Evolutionary conservation across 331 rosid species (phyloP).

Genomic region (Erythrophleum ivorense): DNA sequence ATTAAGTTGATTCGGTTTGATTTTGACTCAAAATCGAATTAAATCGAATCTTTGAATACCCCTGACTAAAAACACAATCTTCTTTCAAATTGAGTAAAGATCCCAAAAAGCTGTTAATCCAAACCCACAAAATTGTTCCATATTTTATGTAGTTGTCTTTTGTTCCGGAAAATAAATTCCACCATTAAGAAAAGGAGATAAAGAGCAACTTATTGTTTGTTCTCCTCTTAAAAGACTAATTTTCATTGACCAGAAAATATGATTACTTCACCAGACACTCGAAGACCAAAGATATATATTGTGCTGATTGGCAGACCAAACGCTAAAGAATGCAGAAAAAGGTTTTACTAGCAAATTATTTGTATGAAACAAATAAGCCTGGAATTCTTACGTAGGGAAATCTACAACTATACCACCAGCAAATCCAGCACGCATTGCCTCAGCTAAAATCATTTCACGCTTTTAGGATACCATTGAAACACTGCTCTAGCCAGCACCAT

Average conservation of each 20-base stretch:
- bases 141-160: not conserved
- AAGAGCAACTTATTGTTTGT: not conserved
- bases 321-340: not conserved
- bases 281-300: not conserved
- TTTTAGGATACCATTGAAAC: constrained; percentile 87
- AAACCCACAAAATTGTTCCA: constrained; percentile 14
- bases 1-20: too few relatives aligned
- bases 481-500: constrained; percentile 84
- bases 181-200: not conserved
- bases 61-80: not conserved
- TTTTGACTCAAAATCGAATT: too few relatives aligned
- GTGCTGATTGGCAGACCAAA: constrained; percentile 2
- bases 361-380: constrained; percentile 13
- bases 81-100: not conserved
- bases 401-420: constrained; percentile 93
- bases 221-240: not conserved
- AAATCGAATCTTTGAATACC: too few relatives aligned
- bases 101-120: not conserved
- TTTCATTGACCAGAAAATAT: not conserved
- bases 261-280: constrained; percentile 16
- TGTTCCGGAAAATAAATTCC: not conserved
- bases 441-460: constrained; percentile 80
- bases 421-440: constrained; percentile 95
- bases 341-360: not conserved
- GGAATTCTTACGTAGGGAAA: constrained; percentile 54